phyloP scores from a whole-genome alignment of 345 rosid genomes.

The Microcos paniculata region DNA sequence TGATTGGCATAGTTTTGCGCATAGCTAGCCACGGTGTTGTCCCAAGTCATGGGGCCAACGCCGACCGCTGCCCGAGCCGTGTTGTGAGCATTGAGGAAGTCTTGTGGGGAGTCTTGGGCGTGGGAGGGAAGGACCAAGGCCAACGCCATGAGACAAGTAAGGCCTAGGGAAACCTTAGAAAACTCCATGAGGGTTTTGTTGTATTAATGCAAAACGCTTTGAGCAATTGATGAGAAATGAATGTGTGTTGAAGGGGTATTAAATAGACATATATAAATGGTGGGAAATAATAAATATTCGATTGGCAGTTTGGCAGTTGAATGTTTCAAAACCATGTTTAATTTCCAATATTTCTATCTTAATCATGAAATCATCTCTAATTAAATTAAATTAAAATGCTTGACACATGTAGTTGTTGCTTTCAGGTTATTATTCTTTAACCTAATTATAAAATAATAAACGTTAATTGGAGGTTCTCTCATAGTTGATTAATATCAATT shows the following conservation, averaged over 20 bases:
- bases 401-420: neutral
- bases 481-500: no score
- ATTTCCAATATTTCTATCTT: no score
- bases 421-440: no score
- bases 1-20: conserved; percentile 43
- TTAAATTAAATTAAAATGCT: no score
- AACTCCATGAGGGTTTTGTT: neutral
- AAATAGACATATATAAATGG: neutral
- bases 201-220: neutral
- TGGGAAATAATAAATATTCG: neutral
- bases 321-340: neutral
- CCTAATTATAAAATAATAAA: no score
- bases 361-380: no score
- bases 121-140: conserved; percentile 12
- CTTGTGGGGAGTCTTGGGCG: conserved; percentile 40
- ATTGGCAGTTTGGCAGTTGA: no score
- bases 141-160: conserved; percentile 9
- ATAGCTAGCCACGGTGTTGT: conserved; percentile 39
- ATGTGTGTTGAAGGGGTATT: neutral
- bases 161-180: neutral
- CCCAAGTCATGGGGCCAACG: conserved; percentile 52
- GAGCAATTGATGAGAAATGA: neutral
- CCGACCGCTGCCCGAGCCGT: conserved; percentile 39
- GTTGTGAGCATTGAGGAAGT: conserved; percentile 52
- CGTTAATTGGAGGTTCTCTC: no score